A percentile compares a stretch with the other conserved stretches of the same genome.
Evolutionary conservation across 441 rosid genomes (phyloP).

Genomic region (Erysimum cheiri): DNA sequence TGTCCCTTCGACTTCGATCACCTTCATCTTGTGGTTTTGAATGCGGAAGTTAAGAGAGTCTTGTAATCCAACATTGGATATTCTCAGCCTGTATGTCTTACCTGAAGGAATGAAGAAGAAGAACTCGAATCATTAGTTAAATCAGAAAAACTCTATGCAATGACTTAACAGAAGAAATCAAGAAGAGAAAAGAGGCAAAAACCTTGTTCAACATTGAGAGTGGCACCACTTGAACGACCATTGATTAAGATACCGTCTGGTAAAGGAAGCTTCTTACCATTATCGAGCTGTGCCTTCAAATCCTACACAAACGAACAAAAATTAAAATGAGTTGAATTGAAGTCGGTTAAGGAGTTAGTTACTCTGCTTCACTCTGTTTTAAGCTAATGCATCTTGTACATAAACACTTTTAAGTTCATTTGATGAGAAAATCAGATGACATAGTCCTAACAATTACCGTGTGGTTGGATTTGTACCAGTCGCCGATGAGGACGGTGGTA

Average conservation of each 20-base stretch:
- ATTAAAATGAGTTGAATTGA: too few relatives aligned
- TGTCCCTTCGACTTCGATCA: constrained; percentile 93
- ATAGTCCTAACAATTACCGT: constrained; percentile 51
- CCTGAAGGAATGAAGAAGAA: constrained; percentile 38
- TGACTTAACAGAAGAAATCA: neutral
- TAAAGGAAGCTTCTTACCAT: constrained; percentile 69
- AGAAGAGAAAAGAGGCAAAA: constrained; percentile 21
- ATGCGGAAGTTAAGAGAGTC: constrained; percentile 81
- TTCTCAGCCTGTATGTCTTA: constrained; percentile 85
- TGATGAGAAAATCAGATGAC: neutral
- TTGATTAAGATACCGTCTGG: constrained; percentile 93
- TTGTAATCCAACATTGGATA: constrained; percentile 89
- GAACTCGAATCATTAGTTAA: constrained; percentile 10
- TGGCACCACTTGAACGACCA: constrained; percentile 79
- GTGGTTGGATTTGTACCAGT: constrained; percentile 86
- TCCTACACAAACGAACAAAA: constrained; percentile 52
- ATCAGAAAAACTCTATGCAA: constrained; percentile 3
- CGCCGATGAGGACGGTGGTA: constrained; percentile 85
- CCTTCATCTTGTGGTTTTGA: constrained; percentile 79
- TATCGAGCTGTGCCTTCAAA: constrained; percentile 61
- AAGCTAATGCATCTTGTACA: neutral
- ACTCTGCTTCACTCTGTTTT: neutral
- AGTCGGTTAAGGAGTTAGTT: neutral
- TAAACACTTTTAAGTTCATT: neutral
- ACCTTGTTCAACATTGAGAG: constrained; percentile 79